Evolutionary conservation across 768 basidiomycete species (phyloP), one percentile per base, ranked within the genome.

Genomic region (Rhizopogon vesiculosus): DNA sequence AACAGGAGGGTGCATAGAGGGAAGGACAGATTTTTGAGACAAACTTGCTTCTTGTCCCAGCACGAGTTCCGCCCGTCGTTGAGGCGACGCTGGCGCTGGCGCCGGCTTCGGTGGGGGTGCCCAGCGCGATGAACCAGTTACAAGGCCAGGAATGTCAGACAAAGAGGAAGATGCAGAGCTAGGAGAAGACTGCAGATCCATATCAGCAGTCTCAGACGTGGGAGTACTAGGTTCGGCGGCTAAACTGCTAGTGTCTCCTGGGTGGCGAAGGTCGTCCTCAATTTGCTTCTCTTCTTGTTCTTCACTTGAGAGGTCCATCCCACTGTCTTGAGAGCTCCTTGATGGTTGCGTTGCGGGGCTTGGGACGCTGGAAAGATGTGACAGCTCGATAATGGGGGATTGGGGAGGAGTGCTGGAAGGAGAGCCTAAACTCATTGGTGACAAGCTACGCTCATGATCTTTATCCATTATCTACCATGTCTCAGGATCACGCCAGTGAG

Each of bases 401-500:
- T 60, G 68, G 43, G 68, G 58, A 38, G 75, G 74, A 9, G 74
- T 74, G 56, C 72, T 75, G 16, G 70, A 59, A 7, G 75, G 65
- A 7, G 82, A 82, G 59, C 79, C 82, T 42, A 85, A 72, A 53
- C 85, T 85, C 82, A 84, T 84, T 1, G 82, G 83, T 46, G 82
- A 82, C 45, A 82, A 69, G 66, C 79, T 85, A 55, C 80, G 71
- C 16, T 77, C 74, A 51, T 55, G 68, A 51, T 66, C 69, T 42
- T 61, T 61, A 46, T 51, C 51, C 42, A 56, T 58, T 70, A 61
- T 72, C 71, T 65, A 66, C 64, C 52, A 41, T 31, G 53, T n/a
- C 66, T 70, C 64, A 72, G 69, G 62, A 54, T 45, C 16, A 54
- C 46, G 40, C 38, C 18, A 18, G 45, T 38, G 38, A 1, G 44